Conservation (phyloP, 345 rosid species). For the Physaria fendleri region DNA sequence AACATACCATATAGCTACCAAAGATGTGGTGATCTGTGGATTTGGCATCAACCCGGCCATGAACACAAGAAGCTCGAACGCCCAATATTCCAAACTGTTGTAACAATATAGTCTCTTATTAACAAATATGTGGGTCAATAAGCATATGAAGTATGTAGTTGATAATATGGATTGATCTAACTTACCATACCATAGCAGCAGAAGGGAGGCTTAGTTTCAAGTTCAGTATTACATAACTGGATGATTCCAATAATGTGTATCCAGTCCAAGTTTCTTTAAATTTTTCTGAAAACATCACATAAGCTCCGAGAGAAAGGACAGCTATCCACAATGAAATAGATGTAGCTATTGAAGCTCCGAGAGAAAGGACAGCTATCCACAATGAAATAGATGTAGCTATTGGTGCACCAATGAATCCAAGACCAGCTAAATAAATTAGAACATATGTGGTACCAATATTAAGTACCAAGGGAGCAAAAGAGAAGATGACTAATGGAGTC, state of each 20-base stretch:
- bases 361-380: slow-evolving; percentile 45
- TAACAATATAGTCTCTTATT: not conserved
- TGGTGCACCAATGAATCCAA: slow-evolving; percentile 67
- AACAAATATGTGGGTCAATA: too few species aligned
- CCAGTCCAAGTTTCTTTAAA: slow-evolving; percentile 59
- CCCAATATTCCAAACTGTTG: slow-evolving; percentile 66
- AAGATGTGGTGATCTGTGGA: slow-evolving; percentile 45
- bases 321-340: slow-evolving; percentile 63
- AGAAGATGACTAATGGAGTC: slow-evolving; percentile 38
- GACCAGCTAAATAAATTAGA: slow-evolving; percentile 35
- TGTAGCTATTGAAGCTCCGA: slow-evolving; percentile 66
- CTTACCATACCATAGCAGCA: slow-evolving; percentile 83
- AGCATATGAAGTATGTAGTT: not conserved
- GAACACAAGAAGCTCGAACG: slow-evolving; percentile 64
- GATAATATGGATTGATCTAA: not conserved
- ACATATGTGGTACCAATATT: slow-evolving; percentile 45
- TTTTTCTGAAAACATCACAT: slow-evolving; percentile 37
- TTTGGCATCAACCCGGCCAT: slow-evolving; percentile 67
- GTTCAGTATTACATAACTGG: slow-evolving; percentile 26
- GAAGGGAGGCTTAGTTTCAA: slow-evolving; percentile 57
- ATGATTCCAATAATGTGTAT: slow-evolving; percentile 39
- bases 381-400: slow-evolving; percentile 61
- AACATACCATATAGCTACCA: slow-evolving; percentile 63
- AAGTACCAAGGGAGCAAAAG: slow-evolving; percentile 35
- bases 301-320: slow-evolving; percentile 33